phyloP scores from a whole-genome alignment of 768 basidiomycete genomes.

The Imleria badia region DNA sequence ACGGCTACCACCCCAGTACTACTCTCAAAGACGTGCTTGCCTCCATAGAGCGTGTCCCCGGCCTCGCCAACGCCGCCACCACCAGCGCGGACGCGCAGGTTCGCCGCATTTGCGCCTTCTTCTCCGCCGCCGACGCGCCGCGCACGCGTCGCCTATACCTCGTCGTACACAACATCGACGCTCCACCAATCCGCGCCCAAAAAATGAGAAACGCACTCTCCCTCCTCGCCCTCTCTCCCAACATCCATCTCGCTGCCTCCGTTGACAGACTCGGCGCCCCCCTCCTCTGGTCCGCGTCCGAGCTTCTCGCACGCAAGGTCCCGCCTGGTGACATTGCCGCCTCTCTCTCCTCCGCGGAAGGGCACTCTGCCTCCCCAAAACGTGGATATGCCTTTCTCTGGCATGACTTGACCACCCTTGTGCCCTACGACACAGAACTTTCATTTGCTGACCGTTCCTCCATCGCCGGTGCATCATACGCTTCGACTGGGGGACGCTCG shows the following conservation, averaged over 20 bases:
- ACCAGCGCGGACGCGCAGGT: conserved; percentile 57
- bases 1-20: conserved; percentile 74
- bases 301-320: conserved; percentile 53
- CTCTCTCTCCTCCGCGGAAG: not conserved
- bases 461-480: conserved; percentile 49
- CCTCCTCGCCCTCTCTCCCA: conserved; percentile 67
- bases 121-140: conserved; percentile 39
- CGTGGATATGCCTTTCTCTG: conserved; percentile 76
- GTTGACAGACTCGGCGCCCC: conserved; percentile 86
- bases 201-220: conserved; percentile 68
- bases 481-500: conserved; percentile 28
- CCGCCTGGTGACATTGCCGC: not conserved
- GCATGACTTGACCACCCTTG: conserved; percentile 89
- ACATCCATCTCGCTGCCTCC: conserved; percentile 81
- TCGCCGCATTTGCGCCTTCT: conserved; percentile 64
- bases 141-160: conserved; percentile 59
- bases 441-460: conserved; percentile 64
- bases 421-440: conserved; percentile 78
- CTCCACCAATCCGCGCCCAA: conserved; percentile 60
- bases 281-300: conserved; percentile 77
- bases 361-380: conserved; percentile 13
- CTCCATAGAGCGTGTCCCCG: conserved; percentile 48
- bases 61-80: conserved; percentile 9
- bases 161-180: conserved; percentile 88
- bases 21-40: conserved; percentile 65